These are phyloP conservation scores for Thielaviopsis ethacetica DNA, from an alignment of 2,329 filamentous ascomycete species.

Conservation along the genomic window DNA sequence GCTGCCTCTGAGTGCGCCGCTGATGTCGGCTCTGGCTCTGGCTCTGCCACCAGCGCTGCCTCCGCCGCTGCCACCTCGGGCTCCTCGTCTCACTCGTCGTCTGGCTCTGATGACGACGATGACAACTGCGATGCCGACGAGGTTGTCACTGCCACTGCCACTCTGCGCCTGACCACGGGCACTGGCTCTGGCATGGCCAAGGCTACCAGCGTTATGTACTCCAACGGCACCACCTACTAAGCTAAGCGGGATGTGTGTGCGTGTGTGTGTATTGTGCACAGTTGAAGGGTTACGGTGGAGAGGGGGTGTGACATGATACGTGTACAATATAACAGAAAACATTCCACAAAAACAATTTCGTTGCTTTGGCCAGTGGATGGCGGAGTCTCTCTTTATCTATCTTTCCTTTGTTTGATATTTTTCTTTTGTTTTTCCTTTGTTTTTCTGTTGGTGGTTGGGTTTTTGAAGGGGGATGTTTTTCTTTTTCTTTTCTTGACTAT, in stretches of 20 bases:
- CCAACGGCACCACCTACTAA: constrained; percentile 22
- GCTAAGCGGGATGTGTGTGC: background rate
- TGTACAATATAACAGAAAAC: background rate
- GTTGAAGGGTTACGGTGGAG: no score
- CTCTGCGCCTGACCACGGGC: constrained; percentile 19
- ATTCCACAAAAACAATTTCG: background rate
- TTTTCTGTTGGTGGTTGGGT: background rate
- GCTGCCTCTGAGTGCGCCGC: constrained; percentile 10
- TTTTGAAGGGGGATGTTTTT: background rate
- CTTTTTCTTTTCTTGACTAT: background rate
- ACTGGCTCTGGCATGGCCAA: constrained; percentile 19
- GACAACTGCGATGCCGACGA: constrained; percentile 13
- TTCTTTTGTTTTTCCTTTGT: background rate
- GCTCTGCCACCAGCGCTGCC: constrained; percentile 16
- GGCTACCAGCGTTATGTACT: constrained; percentile 19
- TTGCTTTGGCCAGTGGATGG: background rate
- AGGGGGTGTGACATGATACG: background rate
- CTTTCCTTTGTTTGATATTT: background rate
- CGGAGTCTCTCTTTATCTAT: constrained; percentile 1
- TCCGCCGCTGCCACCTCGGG: constrained; percentile 16
- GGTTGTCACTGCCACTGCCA: constrained; percentile 13
- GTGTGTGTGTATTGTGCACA: background rate
- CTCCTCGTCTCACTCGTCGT: background rate
- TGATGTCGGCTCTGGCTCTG: constrained; percentile 6
- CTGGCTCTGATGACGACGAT: constrained; percentile 6